Evolutionary conservation across 2,329 filamentous ascomycete species (phyloP), one percentile per base, ranked within the genome.

Genomic region (Neofusicoccum sp.): DNA sequence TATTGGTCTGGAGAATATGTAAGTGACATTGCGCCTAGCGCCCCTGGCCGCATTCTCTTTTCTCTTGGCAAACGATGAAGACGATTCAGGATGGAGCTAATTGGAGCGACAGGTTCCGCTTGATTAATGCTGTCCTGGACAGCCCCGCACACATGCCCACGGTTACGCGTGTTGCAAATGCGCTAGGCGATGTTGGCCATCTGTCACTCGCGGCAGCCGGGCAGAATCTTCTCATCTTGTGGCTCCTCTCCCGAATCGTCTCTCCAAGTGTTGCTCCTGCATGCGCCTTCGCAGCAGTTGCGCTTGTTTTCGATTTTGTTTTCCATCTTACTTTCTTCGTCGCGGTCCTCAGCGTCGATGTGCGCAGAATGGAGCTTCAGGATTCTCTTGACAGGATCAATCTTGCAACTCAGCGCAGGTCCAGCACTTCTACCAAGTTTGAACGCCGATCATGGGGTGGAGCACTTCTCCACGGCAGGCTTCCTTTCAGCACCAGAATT

Each of bases 261-360:
- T 86, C 86, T 4, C 84, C 88, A 0, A 88, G 88, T 49, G 87
- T 92, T 3, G 84, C 86, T 1, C 88, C 87, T 0, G 92, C 93
- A 67, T 93, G 90, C 73, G 84, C 83, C 1, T 93, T 93, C 71
- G 86, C 88, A 3, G 87, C 87, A 2, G 84, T 93, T 56, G 90
- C 89, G 1, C 84, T 91, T 12, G 75, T 89, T 0, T 88, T 93
- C 67, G 90, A 93, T 72, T 89, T 89, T 63, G 86, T 92, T 68
- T 92, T 89, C 68, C 80, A 92, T 24, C 82, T 90, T 6, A 93
- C 89, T 0, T 93, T 92, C 75, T 93, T 93, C 69, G 79, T 92
- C 3, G 86, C 89, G 1, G 89, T 93, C 11, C 78, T 93, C 26
- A 92, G 89, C 68, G 86, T 93, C 44, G 90, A 93, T 71, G 89